Conservation (phyloP, 768 basidiomycete species). For the Pleurotus giganteus region DNA sequence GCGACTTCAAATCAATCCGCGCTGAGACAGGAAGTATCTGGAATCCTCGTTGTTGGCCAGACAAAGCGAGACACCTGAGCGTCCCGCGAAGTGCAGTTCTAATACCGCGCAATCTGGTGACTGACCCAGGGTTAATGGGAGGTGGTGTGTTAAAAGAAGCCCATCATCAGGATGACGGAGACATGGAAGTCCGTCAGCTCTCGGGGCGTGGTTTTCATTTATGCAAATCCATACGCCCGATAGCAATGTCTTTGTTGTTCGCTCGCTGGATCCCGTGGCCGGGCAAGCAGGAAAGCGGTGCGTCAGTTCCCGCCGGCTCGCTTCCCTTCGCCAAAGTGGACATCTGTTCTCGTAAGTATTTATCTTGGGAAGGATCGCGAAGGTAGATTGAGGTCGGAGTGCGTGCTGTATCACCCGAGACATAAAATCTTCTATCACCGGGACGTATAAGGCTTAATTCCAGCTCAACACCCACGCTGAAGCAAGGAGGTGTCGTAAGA, state of each 20-base stretch:
- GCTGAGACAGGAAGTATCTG: background rate
- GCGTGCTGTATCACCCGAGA: background rate
- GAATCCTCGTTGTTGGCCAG: too few relatives aligned
- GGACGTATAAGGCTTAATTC: slow-evolving; percentile 8
- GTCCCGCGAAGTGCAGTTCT: background rate
- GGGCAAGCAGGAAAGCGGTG: background rate
- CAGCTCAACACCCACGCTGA: background rate
- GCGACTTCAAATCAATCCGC: background rate
- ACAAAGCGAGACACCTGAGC: too few relatives aligned
- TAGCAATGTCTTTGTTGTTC: background rate
- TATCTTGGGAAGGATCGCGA: background rate
- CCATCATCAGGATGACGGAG: background rate
- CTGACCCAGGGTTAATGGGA: background rate
- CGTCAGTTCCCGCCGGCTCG: background rate
- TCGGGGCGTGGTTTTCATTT: background rate
- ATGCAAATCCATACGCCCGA: slow-evolving; percentile 1
- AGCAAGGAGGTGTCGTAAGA: background rate
- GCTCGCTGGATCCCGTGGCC: background rate
- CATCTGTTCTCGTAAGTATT: background rate
- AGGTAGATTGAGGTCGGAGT: background rate
- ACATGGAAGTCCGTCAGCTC: background rate
- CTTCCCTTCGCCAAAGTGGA: background rate
- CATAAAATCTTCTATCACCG: background rate
- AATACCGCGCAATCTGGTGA: background rate
- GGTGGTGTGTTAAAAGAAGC: background rate